Evolutionary conservation across 805 yeast species (phyloP), one percentile per base, ranked within the genome.

Genomic region (Saccharomycopsis guyanensis): DNA sequence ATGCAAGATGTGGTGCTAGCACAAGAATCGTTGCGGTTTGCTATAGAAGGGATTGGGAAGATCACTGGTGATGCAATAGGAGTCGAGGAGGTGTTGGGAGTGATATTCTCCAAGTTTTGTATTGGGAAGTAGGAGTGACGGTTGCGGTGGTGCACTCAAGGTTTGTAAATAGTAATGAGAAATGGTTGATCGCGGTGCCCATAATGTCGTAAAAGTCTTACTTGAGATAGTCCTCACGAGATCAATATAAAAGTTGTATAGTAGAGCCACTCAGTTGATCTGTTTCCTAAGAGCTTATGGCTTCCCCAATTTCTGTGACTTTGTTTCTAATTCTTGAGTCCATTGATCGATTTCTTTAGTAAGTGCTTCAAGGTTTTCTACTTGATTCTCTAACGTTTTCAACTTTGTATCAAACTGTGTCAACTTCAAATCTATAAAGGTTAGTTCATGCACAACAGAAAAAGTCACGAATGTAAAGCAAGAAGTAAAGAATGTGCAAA

Each of bases 41-140:
- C 96, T 0, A 78, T 82, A 16, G 87, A 82, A 12, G 96, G 96
- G 0, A 83, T 93, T 33, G 97, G 97, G 0, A 85, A 81, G 57
- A 84, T 93, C 22, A 89, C 97, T 0, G 98, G 97, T 1, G 84
- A 85, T 34, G 75, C 86, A 0, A 78, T 91, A 12, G 95, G 95
- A 0, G 72, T 89, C 0, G 97, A 93, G 55, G 97, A 93, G 58
- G 79, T 93, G 0, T 66, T 93, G 3, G 96, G 93, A 0, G 91
- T 86, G 1, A 93, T 93, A 0, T 93, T 93, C 59, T 80, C 95
- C 2, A 83, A 79, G 51, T 93, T 93, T 60, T 93, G 98, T 62
- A 87, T 93, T 19, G 98, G 98, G 0, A 91, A 91, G 62, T 91
- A 66, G 54, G n/a, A n/a, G n/a, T n/a, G 6, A 23, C 20, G 25